Evolutionary conservation across 768 basidiomycete species (phyloP), one percentile per base, ranked within the genome.

Genomic region (Suillus americanus): DNA sequence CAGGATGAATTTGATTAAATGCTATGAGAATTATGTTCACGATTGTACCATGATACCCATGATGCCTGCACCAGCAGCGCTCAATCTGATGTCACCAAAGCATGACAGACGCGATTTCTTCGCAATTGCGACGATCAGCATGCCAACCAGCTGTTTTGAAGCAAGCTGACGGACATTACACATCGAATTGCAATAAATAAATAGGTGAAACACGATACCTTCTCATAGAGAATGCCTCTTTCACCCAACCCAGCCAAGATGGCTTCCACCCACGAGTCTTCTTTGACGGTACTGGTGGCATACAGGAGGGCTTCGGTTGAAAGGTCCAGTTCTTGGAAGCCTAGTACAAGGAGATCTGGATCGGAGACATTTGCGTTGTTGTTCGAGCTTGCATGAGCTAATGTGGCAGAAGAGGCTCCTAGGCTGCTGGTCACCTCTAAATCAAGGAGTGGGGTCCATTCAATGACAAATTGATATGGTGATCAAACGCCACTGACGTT

Each of bases 71-170:
- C 89, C 91, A n/a, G 85, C 85, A 0, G 82, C 77, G 23, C 81
- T 75, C 7, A 81, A 82, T 63, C 74, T 79, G 40, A 91, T 74
- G 46, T 87, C 81, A 33, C 79, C 76, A 66, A 94, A 89, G 66
- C 82, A 83, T 3, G 70, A 38, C 7, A 74, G 75, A 48, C 90
- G 67, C 0, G 72, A 66, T 62, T 83, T 89, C 74, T 86, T 89
- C 9, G 85, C 87, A 48, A 94, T 77, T 35, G 91, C 75, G 13
- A 94, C 71, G 23, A 94, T 75, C n/a, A 94, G 79, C 82, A 93
- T 91, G 41, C 93, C 93, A 43, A 94, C 92, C 23, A 95, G 88
- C 72, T 93, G 93, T 68, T 84, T 90, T 3, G 90, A 91, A 16
- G 78, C 79, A 38, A 94, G 79, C 91, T 94, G 57, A n/a, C 1